phyloP scores from a whole-genome alignment of 208 protist genomes.

The Balamuthia mandrillaris region DNA sequence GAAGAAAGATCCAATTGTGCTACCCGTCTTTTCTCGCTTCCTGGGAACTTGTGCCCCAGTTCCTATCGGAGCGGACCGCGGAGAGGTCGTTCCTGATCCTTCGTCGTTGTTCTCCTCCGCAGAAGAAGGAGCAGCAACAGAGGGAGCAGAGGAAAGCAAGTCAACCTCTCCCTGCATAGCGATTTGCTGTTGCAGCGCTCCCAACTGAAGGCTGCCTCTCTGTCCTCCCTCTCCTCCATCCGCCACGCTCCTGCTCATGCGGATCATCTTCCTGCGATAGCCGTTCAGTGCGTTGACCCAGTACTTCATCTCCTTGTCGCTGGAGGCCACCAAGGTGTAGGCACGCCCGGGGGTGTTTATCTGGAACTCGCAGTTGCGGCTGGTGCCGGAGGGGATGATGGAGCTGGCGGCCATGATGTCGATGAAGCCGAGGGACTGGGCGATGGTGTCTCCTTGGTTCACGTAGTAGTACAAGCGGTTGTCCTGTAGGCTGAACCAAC shows the following conservation, averaged over 20 bases:
- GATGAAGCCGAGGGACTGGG: conserved; percentile 3
- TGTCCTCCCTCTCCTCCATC: not conserved
- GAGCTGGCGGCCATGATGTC: not conserved
- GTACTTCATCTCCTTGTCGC: not conserved
- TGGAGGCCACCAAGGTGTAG: not conserved
- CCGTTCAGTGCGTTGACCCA: not conserved
- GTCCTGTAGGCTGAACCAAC: not conserved
- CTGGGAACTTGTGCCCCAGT: no score
- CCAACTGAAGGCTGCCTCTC: not conserved
- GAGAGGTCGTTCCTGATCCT: no score
- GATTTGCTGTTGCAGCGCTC: not conserved
- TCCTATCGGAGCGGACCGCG: no score
- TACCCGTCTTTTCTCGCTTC: no score
- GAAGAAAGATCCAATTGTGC: no score
- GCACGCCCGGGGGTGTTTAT: not conserved
- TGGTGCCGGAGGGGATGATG: not conserved
- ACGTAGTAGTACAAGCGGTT: not conserved
- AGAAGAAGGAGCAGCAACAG: no score
- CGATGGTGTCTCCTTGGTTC: not conserved
- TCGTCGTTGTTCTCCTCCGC: no score
- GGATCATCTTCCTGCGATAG: not conserved
- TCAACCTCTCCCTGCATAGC: no score
- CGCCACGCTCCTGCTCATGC: not conserved
- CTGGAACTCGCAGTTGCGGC: conserved; percentile 6
- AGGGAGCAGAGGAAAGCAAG: no score